These are phyloP conservation scores for Citrullus mucosospermus DNA, from an alignment of 306 rosid species.

Conservation along the genomic window DNA sequence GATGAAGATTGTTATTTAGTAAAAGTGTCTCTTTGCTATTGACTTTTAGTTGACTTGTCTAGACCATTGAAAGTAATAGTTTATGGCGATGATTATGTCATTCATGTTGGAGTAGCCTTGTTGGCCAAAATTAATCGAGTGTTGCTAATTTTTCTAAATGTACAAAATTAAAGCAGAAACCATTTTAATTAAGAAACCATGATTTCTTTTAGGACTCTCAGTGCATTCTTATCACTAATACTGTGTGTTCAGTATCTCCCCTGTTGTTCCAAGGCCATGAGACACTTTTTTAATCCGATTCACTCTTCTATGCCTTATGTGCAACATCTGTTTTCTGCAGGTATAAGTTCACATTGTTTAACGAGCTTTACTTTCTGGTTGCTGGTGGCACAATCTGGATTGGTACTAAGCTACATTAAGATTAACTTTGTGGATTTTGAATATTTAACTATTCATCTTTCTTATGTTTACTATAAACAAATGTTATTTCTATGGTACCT, in stretches of 20 bases:
- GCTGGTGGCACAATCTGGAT: slow-evolving; percentile 99
- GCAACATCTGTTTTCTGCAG: slow-evolving; percentile 31
- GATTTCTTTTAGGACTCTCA: background rate
- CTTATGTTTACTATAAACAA: slow-evolving; percentile 1
- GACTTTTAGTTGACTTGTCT: background rate
- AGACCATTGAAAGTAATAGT: background rate
- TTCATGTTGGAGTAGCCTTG: background rate
- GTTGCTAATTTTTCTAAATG: background rate
- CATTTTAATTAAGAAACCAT: background rate
- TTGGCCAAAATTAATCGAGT: background rate
- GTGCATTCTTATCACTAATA: background rate
- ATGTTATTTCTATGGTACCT: background rate
- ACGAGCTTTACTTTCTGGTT: slow-evolving; percentile 93
- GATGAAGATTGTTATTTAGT: background rate
- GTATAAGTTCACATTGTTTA: slow-evolving; percentile 91
- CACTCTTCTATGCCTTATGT: background rate
- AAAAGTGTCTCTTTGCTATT: background rate
- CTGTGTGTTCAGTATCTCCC: background rate
- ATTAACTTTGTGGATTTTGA: background rate
- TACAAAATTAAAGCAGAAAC: background rate
- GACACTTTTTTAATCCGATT: background rate
- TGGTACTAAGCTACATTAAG: slow-evolving; percentile 39
- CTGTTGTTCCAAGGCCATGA: background rate
- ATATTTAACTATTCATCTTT: background rate
- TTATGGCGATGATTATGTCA: background rate